Conservation (phyloP, 768 basidiomycete genomes). For the Tremella yokohamensis region DNA sequence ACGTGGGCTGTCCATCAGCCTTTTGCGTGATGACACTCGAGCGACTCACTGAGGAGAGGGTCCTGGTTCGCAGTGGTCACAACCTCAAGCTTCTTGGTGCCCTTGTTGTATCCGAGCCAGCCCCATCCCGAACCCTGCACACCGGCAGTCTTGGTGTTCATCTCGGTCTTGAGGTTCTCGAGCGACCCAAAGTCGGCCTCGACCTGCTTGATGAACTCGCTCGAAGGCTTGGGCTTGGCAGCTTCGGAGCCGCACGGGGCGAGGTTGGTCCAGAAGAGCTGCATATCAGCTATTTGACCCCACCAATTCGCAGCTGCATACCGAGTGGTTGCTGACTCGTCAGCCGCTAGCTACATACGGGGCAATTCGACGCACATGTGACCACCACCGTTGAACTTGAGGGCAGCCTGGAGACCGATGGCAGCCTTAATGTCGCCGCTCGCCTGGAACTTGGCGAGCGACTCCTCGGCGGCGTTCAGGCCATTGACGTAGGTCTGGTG, state of each 20-base stretch:
- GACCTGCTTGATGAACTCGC: conserved; percentile 57
- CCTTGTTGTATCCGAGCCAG: conserved; percentile 77
- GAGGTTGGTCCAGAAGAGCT: conserved; percentile 94
- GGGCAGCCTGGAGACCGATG: conserved; percentile 81
- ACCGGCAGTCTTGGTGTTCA: conserved; percentile 76
- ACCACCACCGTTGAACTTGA: conserved; percentile 98
- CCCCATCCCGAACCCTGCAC: conserved; percentile 97
- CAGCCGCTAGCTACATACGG: conserved; percentile 1
- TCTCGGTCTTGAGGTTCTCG: conserved; percentile 70
- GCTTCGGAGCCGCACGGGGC: conserved; percentile 63
- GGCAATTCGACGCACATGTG: conserved; percentile 38
- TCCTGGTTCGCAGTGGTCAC: conserved; percentile 96
- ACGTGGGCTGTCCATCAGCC: conserved; percentile 58
- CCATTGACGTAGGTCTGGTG: conserved; percentile 92
- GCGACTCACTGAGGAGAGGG: conserved; percentile 62
- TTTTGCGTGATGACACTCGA: not conserved
- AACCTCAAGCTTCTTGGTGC: conserved; percentile 73
- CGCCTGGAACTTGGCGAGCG: conserved; percentile 58
- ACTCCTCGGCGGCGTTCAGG: conserved; percentile 81
- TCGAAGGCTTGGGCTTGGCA: conserved; percentile 61
- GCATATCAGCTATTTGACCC: not conserved
- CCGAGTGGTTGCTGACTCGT: conserved; percentile 57
- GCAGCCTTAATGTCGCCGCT: conserved; percentile 65
- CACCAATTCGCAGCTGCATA: conserved; percentile 40
- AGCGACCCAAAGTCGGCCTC: conserved; percentile 62